Conservation (phyloP, 495 filamentous ascomycete genomes). For the Letharia lupina region DNA sequence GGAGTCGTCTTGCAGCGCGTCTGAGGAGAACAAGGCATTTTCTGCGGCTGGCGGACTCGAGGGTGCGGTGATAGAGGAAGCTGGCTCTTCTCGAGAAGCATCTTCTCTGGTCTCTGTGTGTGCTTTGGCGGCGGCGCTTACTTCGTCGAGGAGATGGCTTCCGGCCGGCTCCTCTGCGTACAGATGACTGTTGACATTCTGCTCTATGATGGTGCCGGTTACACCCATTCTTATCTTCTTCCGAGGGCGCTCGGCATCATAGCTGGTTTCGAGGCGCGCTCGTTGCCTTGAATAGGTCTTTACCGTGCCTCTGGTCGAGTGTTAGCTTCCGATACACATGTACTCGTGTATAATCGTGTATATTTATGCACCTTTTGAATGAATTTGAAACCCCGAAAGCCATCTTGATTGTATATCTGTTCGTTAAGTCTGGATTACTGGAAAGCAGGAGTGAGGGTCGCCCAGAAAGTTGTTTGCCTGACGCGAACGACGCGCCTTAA, state of each 20-base stretch:
- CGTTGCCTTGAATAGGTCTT: conserved; percentile 25
- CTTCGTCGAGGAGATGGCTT: not conserved
- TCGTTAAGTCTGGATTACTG: not conserved
- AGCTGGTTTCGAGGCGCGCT: conserved; percentile 6
- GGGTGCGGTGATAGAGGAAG: conserved; percentile 34
- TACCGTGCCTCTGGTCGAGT: conserved; percentile 20
- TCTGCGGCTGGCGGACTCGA: conserved; percentile 45
- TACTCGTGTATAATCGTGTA: not conserved
- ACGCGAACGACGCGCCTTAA: conserved; percentile 2
- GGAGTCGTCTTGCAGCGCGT: conserved; percentile 35
- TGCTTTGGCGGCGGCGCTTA: not conserved
- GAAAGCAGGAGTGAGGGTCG: not conserved
- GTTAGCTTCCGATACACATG: conserved; percentile 7
- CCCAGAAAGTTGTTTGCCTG: conserved; percentile 13
- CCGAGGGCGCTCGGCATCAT: conserved; percentile 19
- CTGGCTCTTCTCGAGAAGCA: not conserved
- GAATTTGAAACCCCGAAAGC: conserved; percentile 52
- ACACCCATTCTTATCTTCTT: conserved; percentile 25
- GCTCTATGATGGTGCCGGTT: conserved; percentile 19
- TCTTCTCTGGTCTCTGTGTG: not conserved
- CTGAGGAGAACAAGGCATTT: conserved; percentile 40
- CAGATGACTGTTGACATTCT: conserved; percentile 12
- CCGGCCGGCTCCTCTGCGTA: conserved; percentile 8
- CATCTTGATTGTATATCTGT: conserved; percentile 35
- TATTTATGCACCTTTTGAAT: conserved; percentile 41